Conservation (phyloP, 495 filamentous ascomycete species). For the Geopyxis carbonaria region DNA sequence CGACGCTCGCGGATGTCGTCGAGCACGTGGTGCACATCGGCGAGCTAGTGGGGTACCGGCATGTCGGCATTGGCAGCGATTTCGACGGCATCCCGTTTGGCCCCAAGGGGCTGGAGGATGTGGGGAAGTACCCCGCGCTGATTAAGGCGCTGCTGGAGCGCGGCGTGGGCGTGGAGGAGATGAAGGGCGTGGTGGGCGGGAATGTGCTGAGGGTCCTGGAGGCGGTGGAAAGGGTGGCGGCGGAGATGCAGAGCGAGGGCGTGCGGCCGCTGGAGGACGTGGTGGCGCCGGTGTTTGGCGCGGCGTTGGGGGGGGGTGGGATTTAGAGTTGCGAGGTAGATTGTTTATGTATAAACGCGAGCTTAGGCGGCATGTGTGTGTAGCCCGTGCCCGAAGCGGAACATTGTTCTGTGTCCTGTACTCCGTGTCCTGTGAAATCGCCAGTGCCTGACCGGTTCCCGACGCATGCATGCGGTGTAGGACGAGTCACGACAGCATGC, state of each 20-base stretch:
- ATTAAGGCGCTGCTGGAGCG: constrained; percentile 52
- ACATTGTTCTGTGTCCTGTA: too few relatives aligned
- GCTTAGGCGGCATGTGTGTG: too few relatives aligned
- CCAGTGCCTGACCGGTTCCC: too few relatives aligned
- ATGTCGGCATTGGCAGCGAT: constrained; percentile 60
- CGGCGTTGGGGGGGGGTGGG: too few relatives aligned
- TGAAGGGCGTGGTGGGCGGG: constrained; percentile 47
- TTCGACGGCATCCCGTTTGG: constrained; percentile 48
- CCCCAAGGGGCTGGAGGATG: constrained; percentile 54
- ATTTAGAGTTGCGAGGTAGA: too few relatives aligned
- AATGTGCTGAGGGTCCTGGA: constrained; percentile 64
- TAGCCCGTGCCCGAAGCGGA: too few relatives aligned
- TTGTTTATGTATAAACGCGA: too few relatives aligned
- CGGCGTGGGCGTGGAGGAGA: constrained; percentile 52
- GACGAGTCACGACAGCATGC: too few relatives aligned
- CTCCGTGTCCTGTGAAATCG: too few relatives aligned
- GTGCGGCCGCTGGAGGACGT: constrained; percentile 48
- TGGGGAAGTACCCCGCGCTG: constrained; percentile 66
- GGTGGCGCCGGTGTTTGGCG: constrained; percentile 6
- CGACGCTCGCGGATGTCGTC: constrained; percentile 64
- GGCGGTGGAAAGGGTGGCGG: constrained; percentile 49
- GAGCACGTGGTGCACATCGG: constrained; percentile 58
- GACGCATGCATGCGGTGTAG: too few relatives aligned
- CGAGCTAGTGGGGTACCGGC: constrained; percentile 48
- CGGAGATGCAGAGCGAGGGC: constrained; percentile 41